Percentiles rank a stretch among this genome's conserved stretches.
Conservation (phyloP, 345 rosid species). For the Linum tenue region DNA sequence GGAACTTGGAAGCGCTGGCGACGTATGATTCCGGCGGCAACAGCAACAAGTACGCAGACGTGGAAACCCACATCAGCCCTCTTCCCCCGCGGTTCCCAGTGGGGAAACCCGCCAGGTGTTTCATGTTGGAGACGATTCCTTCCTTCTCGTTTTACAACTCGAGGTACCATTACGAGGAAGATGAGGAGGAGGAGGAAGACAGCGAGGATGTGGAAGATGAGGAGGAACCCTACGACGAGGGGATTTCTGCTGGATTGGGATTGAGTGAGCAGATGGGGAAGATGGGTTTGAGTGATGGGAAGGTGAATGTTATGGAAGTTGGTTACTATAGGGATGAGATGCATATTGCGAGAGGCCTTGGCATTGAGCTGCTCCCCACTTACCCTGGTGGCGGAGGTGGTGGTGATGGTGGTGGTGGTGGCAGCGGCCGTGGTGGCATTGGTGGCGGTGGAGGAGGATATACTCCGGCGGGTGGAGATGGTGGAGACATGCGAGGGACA, state of each 20-base stretch:
- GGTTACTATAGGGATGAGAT: constrained; percentile 24
- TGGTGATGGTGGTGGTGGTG: constrained; percentile 15
- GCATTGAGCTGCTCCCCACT: constrained; percentile 12
- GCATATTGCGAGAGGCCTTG: constrained; percentile 37
- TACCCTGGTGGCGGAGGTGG: constrained; percentile 5
- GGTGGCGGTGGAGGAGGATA: constrained; percentile 19
- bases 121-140: constrained; percentile 36
- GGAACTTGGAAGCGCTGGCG: constrained; percentile 37
- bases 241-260: neutral
- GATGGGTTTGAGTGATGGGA: constrained; percentile 13
- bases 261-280: constrained; percentile 4
- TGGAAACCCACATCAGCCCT: neutral
- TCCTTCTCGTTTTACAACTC: constrained; percentile 33
- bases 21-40: constrained; percentile 22
- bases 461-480: constrained; percentile 26
- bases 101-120: constrained; percentile 22
- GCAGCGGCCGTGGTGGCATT: constrained; percentile 1
- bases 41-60: neutral
- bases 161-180: neutral
- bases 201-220: neutral
- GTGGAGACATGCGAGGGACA: constrained; percentile 22
- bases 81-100: constrained; percentile 17
- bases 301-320: constrained; percentile 4
- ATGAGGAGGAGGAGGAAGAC: neutral
- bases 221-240: neutral